Conservation (phyloP, 257 asterid genomes). For the Solanum verrucosum region DNA sequence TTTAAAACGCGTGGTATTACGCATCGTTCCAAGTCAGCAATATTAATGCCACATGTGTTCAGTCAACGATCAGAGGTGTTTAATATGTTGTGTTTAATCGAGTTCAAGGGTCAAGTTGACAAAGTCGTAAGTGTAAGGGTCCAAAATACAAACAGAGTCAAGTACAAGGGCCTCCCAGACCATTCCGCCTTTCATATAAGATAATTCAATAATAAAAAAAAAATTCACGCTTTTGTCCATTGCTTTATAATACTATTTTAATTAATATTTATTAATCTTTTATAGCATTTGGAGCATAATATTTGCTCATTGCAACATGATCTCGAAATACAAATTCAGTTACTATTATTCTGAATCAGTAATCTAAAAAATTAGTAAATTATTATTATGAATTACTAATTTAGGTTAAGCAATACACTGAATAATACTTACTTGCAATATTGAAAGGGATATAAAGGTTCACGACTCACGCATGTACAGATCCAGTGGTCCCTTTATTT, state of each 20-base stretch:
- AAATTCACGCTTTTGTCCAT: neutral
- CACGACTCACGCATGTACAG: neutral
- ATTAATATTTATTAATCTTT: too few relatives aligned
- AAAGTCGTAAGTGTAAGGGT: too few relatives aligned
- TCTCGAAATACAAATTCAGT: neutral
- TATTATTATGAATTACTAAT: neutral
- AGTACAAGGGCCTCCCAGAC: too few relatives aligned
- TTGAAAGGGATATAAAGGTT: neutral
- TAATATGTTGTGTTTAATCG: too few relatives aligned
- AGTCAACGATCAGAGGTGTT: too few relatives aligned
- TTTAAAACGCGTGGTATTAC: too few relatives aligned
- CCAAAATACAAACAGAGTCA: too few relatives aligned
- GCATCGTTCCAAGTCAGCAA: too few relatives aligned
- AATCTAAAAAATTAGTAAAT: neutral
- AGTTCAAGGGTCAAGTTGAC: too few relatives aligned
- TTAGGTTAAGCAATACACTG: neutral
- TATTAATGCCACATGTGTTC: too few relatives aligned
- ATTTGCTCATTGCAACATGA: neutral
- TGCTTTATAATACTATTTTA: too few relatives aligned
- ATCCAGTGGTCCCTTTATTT: neutral
- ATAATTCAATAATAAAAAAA: neutral
- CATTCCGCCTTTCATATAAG: neutral
- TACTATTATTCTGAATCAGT: neutral
- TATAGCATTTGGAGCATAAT: neutral
- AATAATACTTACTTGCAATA: neutral